phyloP scores from a whole-genome alignment of 148 eudicot genomes.

The Nepenthes mirabilis region DNA sequence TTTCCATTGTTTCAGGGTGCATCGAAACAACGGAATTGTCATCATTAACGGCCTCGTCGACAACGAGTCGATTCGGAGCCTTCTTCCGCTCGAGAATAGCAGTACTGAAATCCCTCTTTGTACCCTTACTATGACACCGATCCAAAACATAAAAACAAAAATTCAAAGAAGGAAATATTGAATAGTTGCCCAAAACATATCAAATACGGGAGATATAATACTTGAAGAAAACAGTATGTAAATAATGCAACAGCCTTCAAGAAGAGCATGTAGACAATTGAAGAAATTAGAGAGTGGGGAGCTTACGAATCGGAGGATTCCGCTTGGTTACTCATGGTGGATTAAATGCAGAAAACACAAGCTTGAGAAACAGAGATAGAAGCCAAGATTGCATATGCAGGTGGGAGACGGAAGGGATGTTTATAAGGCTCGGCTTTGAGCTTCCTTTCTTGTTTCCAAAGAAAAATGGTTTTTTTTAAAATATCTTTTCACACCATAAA shows the following conservation, averaged over 20 bases:
- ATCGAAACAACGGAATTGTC: constrained; percentile 74
- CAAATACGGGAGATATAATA: constrained; percentile 4
- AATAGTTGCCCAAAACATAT: not conserved
- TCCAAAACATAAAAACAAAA: not conserved
- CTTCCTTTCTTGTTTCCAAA: constrained; percentile 10
- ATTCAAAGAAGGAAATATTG: not conserved
- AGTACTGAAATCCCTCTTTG: constrained; percentile 70
- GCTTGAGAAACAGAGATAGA: not conserved
- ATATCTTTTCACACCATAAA: too few species aligned
- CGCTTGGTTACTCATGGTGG: constrained; percentile 37
- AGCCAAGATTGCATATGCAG: not conserved
- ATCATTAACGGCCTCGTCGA: constrained; percentile 73
- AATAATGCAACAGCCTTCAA: not conserved
- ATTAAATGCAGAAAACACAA: not conserved
- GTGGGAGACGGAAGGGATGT: not conserved
- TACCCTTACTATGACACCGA: constrained; percentile 42
- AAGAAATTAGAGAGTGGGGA: not conserved
- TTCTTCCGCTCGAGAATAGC: constrained; percentile 78
- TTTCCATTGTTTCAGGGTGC: constrained; percentile 86
- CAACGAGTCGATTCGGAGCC: constrained; percentile 63
- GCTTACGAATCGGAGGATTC: constrained; percentile 78
- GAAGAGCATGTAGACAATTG: not conserved
- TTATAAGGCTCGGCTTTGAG: not conserved
- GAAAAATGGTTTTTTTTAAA: not conserved
- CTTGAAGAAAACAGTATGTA: not conserved